Percentiles rank a stretch among this genome's conserved stretches.
phyloP scores from a whole-genome alignment of 202 grass and related monocot species.

The Miscanthus sacchariflorus region DNA sequence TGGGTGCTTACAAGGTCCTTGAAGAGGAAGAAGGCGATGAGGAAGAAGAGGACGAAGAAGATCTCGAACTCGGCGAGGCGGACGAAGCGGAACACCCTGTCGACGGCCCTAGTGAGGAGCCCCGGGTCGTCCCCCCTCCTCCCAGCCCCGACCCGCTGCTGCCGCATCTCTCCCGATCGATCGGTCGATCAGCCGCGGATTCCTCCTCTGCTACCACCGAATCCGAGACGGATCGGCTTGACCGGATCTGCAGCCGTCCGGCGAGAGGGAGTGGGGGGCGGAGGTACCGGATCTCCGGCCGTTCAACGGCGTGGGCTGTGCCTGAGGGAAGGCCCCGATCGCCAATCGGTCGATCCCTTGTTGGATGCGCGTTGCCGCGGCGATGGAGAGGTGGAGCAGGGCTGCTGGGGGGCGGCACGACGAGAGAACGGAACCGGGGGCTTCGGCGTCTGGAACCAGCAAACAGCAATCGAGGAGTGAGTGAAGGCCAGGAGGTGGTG shows the following conservation, averaged over 20 bases:
- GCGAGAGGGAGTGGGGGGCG: neutral
- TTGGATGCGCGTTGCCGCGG: no score
- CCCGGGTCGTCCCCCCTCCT: constrained; percentile 39
- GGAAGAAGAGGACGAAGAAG: constrained; percentile 92
- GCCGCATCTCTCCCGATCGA: constrained; percentile 46
- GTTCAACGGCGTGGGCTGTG: neutral
- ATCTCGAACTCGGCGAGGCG: constrained; percentile 98
- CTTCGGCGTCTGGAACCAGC: no score
- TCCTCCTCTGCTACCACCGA: constrained; percentile 6
- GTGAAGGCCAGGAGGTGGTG: no score
- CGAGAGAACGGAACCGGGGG: no score
- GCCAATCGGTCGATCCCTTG: no score
- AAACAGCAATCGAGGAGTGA: no score
- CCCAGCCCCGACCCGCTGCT: constrained; percentile 38
- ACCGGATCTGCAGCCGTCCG: neutral
- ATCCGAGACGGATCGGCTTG: neutral
- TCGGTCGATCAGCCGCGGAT: neutral
- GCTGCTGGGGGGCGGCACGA: no score
- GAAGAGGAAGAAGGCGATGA: constrained; percentile 88
- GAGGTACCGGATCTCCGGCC: constrained; percentile 9
- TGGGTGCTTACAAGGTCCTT: constrained; percentile 76
- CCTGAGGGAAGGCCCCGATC: no score
- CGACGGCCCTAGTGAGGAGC: constrained; percentile 66
- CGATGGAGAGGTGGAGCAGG: no score
- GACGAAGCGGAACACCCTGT: constrained; percentile 78